A percentile compares a stretch with the other conserved stretches of the same genome.
Conservation (phyloP, 805 yeast genomes). For the Candida rishiriensis region DNA sequence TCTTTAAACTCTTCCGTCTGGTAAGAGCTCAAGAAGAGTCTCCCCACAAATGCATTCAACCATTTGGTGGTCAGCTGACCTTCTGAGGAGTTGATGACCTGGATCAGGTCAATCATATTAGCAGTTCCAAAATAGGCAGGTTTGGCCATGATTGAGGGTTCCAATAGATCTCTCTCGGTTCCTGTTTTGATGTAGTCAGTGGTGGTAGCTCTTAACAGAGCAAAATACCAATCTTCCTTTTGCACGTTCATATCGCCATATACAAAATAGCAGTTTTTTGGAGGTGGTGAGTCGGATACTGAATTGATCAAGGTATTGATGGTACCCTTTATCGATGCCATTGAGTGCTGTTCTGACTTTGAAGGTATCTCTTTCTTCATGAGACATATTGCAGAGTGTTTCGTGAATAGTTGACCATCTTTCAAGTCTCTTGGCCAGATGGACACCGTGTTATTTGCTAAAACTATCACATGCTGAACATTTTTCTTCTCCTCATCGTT, state of each 20-base stretch:
- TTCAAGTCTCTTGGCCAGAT: conserved; percentile 78
- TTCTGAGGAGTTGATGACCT: conserved; percentile 73
- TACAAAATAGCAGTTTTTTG: conserved; percentile 47
- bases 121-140: conserved; percentile 68
- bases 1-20: conserved; percentile 63
- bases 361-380: conserved; percentile 36
- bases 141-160: conserved; percentile 64
- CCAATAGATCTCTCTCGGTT: conserved; percentile 31
- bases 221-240: conserved; percentile 93
- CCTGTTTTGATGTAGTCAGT: conserved; percentile 23
- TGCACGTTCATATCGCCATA: conserved; percentile 75
- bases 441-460: conserved; percentile 64
- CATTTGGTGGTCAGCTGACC: conserved; percentile 82
- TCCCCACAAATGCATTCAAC: conserved; percentile 84
- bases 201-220: conserved; percentile 73
- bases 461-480: conserved; percentile 73
- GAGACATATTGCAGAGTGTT: conserved; percentile 73
- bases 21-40: conserved; percentile 74
- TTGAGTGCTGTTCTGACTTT: background rate
- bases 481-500: conserved; percentile 60
- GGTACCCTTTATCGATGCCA: conserved; percentile 47
- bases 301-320: conserved; percentile 34
- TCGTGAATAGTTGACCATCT: conserved; percentile 79
- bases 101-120: conserved; percentile 70
- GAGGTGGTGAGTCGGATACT: conserved; percentile 27